phyloP scores from a whole-genome alignment of 2,329 filamentous ascomycete species.

The Aspergillus brunneoviolaceus region DNA sequence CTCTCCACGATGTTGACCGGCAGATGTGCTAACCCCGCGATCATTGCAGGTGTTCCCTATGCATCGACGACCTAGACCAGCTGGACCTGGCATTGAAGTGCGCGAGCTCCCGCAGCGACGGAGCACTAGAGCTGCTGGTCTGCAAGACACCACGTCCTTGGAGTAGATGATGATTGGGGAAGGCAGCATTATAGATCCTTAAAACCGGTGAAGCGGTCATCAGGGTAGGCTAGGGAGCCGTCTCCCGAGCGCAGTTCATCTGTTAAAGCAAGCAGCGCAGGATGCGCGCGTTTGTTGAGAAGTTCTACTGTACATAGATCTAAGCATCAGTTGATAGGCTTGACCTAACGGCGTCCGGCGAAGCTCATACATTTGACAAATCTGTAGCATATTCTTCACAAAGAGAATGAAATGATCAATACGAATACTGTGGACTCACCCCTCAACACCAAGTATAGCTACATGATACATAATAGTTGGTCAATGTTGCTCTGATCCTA shows the following conservation, averaged over 20 bases:
- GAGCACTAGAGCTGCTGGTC: constrained; percentile 51
- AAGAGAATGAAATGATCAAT: too few species aligned
- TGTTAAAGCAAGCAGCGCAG: not conserved
- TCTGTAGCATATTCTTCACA: not conserved
- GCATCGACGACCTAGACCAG: constrained; percentile 62
- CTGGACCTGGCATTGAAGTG: constrained; percentile 82
- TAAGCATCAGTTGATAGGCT: constrained; percentile 21
- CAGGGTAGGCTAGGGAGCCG: not conserved
- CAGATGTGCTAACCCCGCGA: not conserved
- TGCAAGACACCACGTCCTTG: constrained; percentile 67
- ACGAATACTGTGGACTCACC: too few species aligned
- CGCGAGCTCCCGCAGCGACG: constrained; percentile 62
- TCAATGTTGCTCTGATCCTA: too few species aligned
- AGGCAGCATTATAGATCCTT: constrained; percentile 10
- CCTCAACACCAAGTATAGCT: too few species aligned
- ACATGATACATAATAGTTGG: too few species aligned
- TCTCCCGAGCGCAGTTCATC: not conserved
- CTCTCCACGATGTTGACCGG: not conserved
- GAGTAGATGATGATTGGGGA: constrained; percentile 51
- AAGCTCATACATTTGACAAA: constrained; percentile 15
- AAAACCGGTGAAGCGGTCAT: not conserved
- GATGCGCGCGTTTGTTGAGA: not conserved
- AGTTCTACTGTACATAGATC: constrained; percentile 37
- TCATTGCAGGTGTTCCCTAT: constrained; percentile 55
- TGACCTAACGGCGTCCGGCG: constrained; percentile 33